Conservation (phyloP, 176 grass and related monocot genomes). For the Saccharum officinarum region DNA sequence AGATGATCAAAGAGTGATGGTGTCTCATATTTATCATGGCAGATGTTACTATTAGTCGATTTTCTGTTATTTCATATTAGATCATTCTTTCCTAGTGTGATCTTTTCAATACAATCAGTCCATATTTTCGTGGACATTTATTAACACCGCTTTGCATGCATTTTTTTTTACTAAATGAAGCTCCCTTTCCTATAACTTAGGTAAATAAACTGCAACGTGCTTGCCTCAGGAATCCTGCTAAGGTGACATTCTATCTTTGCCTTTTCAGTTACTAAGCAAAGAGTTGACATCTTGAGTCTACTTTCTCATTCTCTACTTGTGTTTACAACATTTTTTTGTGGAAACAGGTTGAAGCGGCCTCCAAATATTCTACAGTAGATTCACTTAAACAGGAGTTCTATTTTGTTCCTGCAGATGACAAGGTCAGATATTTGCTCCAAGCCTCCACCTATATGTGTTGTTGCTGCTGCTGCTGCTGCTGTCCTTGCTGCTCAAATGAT, state of each 20-base stretch:
- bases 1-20: neutral
- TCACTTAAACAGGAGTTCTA: conserved; percentile 80
- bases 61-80: neutral
- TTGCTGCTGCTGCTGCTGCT: neutral
- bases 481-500: neutral
- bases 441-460: neutral
- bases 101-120: neutral
- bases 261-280: conserved; percentile 4
- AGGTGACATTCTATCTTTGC: conserved; percentile 51
- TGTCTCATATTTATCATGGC: neutral
- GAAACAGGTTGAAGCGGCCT: conserved; percentile 63
- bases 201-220: conserved; percentile 89
- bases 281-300: neutral
- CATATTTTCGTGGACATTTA: neutral
- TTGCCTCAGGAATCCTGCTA: conserved; percentile 91
- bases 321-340: neutral
- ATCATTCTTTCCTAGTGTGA: neutral
- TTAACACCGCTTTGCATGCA: neutral
- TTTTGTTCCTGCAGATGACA: conserved; percentile 72
- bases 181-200: conserved; percentile 34
- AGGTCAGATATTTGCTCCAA: conserved; percentile 45
- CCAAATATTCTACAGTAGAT: conserved; percentile 93
- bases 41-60: neutral
- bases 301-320: conserved; percentile 28
- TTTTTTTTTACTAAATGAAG: conserved; percentile 33